Evolutionary conservation across 495 filamentous ascomycete species (phyloP).

Genomic region (Talaromyces borbonicus): DNA sequence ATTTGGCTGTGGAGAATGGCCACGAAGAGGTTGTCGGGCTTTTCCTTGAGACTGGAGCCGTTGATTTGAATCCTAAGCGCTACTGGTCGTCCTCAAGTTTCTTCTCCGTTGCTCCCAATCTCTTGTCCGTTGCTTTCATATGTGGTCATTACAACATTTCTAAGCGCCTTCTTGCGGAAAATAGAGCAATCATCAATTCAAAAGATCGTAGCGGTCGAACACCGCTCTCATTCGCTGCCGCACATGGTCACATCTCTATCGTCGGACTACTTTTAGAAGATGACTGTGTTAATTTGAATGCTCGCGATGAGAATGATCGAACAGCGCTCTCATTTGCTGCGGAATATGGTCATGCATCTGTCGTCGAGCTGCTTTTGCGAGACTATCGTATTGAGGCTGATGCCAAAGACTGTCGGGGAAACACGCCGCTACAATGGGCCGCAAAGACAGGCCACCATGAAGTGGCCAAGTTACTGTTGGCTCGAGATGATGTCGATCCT

Average conservation of each 20-base stretch:
- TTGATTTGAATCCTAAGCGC: constrained; percentile 10
- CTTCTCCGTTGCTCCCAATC: too few relatives aligned
- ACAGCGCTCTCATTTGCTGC: constrained; percentile 12
- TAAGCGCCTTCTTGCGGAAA: too few relatives aligned
- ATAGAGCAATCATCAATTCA: too few relatives aligned
- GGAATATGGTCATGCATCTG: constrained; percentile 6
- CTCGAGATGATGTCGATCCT: constrained; percentile 11
- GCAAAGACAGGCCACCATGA: constrained; percentile 4
- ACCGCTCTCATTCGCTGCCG: neutral
- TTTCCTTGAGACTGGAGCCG: constrained; percentile 15
- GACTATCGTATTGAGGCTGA: constrained; percentile 10
- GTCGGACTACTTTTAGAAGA: constrained; percentile 9
- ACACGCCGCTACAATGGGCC: constrained; percentile 17
- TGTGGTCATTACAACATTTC: too few relatives aligned
- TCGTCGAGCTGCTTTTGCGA: constrained; percentile 11
- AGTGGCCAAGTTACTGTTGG: constrained; percentile 14
- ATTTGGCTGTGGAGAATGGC: neutral
- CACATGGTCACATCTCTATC: constrained; percentile 3
- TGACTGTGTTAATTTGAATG: neutral
- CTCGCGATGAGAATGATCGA: neutral
- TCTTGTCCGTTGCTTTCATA: too few relatives aligned
- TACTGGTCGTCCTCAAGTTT: too few relatives aligned
- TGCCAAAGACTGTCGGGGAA: neutral
- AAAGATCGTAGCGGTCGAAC: constrained; percentile 5
- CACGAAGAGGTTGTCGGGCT: constrained; percentile 12